Percentiles rank a stretch among this genome's conserved stretches.
Conservation (phyloP, 345 rosid species). For the Boechera retrofracta region DNA sequence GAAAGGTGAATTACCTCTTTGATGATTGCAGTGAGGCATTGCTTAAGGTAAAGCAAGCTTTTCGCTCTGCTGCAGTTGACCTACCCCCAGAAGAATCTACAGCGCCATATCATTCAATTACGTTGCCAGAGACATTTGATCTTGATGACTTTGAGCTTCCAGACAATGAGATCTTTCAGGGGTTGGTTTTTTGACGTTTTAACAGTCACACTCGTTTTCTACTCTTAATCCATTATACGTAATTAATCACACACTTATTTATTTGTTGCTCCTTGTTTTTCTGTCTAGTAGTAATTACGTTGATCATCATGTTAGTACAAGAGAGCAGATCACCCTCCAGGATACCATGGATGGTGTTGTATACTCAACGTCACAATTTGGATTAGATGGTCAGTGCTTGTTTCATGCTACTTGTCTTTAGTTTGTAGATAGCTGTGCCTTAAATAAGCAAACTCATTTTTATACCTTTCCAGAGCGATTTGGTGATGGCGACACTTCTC, state of each 20-base stretch:
- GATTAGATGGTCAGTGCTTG: constrained; percentile 86
- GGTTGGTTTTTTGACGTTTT: constrained; percentile 60
- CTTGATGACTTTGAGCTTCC: constrained; percentile 99
- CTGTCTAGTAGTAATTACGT: constrained; percentile 78
- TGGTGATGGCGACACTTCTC: constrained; percentile 97
- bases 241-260: not conserved
- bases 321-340: constrained; percentile 98
- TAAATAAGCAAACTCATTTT: constrained; percentile 23
- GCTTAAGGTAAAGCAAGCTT: constrained; percentile 98
- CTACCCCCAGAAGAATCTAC: constrained; percentile 98
- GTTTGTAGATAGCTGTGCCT: constrained; percentile 20
- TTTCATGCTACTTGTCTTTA: constrained; percentile 34
- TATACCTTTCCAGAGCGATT: constrained; percentile 74
- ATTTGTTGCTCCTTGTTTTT: constrained; percentile 24
- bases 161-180: constrained; percentile 88
- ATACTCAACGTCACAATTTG: constrained; percentile 92
- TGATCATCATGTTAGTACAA: constrained; percentile 94
- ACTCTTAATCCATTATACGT: constrained; percentile 1
- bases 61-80: constrained; percentile 98
- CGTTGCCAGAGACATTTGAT: constrained; percentile 99
- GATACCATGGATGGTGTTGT: constrained; percentile 97
- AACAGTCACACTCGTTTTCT: not conserved
- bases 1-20: constrained; percentile 97
- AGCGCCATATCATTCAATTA: constrained; percentile 97
- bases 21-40: constrained; percentile 99